Percentiles rank a stretch among this genome's conserved stretches.
These are phyloP conservation scores for Butyriboletus loyo DNA, from an alignment of 768 basidiomycete species.

Conservation along the genomic window DNA sequence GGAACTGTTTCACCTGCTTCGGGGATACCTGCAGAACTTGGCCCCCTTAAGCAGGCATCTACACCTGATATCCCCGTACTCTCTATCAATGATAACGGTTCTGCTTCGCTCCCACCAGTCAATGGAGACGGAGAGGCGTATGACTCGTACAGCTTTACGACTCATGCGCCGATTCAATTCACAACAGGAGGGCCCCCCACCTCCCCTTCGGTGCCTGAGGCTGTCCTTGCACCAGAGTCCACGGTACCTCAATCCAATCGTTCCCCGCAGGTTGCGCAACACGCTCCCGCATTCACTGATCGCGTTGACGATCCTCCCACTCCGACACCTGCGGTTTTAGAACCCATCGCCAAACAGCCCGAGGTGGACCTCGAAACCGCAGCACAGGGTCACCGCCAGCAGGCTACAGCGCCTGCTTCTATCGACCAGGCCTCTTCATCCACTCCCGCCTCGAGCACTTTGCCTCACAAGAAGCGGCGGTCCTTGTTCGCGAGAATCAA, in stretches of 20 bases:
- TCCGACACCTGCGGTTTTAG: neutral
- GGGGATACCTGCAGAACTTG: neutral
- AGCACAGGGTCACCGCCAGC: neutral
- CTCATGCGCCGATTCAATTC: conserved; percentile 18
- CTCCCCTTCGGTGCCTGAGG: neutral
- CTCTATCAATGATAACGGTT: conserved; percentile 38
- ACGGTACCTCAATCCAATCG: neutral
- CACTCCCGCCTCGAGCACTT: conserved; percentile 35
- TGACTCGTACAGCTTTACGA: conserved; percentile 11
- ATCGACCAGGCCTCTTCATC: conserved; percentile 12
- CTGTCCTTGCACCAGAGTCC: neutral
- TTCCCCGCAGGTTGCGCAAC: neutral
- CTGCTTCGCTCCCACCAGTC: conserved; percentile 7
- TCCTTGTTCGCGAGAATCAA: conserved; percentile 56
- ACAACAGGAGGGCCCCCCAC: neutral
- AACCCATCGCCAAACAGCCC: neutral
- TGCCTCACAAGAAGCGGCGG: conserved; percentile 45
- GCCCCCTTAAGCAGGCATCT: neutral
- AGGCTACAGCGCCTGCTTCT: neutral
- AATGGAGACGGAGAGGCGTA: conserved; percentile 12
- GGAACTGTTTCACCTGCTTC: conserved; percentile 7
- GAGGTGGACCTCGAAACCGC: neutral
- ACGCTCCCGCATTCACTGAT: neutral
- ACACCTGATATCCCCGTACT: conserved; percentile 29
- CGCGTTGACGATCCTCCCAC: neutral